Conservation (phyloP, 345 rosid species). For the Dimocarpus longan region DNA sequence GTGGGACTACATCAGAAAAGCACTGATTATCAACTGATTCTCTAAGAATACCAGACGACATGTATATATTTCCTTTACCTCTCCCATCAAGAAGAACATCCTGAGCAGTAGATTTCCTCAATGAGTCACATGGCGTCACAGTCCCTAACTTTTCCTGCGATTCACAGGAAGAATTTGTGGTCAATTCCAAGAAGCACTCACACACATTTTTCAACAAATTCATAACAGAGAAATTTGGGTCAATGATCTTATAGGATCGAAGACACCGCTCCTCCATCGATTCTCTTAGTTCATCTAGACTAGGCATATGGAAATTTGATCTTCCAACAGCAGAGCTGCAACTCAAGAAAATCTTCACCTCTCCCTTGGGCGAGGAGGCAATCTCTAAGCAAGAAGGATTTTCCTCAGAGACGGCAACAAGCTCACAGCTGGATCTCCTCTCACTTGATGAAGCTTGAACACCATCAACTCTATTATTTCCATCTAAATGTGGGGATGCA, state of each 20-base stretch:
- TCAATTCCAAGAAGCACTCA: constrained; percentile 72
- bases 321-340: constrained; percentile 62
- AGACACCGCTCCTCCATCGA: constrained; percentile 78
- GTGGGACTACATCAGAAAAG: constrained; percentile 15
- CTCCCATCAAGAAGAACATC: constrained; percentile 28
- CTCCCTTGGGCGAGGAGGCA: constrained; percentile 77
- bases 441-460: constrained; percentile 28
- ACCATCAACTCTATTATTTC: constrained; percentile 26
- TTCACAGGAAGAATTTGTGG: constrained; percentile 55
- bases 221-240: constrained; percentile 68
- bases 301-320: constrained; percentile 59
- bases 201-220: constrained; percentile 78
- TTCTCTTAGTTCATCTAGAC: constrained; percentile 66
- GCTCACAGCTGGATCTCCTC: constrained; percentile 22
- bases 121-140: constrained; percentile 41
- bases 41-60: constrained; percentile 16
- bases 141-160: constrained; percentile 53
- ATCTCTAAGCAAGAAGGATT: constrained; percentile 53
- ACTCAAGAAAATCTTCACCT: constrained; percentile 79
- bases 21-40: constrained; percentile 16
- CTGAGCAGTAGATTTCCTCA: constrained; percentile 50
- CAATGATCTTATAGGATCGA: constrained; percentile 69
- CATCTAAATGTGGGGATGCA: constrained; percentile 27
- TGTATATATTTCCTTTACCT: constrained; percentile 13
- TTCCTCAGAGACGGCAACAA: constrained; percentile 32